phyloP scores from a whole-genome alignment of 164 flowering plant genomes.

The Umbilicus rupestris region DNA sequence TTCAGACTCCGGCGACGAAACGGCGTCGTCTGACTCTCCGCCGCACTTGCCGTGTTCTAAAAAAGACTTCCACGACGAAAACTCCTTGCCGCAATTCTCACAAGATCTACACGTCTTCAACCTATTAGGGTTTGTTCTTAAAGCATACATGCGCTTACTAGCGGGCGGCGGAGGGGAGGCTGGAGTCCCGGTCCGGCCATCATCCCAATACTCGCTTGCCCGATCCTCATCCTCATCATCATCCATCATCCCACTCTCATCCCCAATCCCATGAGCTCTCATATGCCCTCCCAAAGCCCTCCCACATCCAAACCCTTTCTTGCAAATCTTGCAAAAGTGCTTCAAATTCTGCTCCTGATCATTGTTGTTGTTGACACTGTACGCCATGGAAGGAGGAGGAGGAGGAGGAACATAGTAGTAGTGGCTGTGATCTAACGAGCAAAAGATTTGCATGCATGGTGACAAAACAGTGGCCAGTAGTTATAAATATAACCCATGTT shows the following conservation, averaged over 20 bases:
- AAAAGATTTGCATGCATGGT: background rate
- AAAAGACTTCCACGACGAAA: constrained; percentile 80
- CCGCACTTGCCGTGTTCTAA: constrained; percentile 80
- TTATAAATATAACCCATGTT: background rate
- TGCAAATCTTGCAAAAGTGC: constrained; percentile 76
- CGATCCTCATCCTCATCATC: constrained; percentile 51
- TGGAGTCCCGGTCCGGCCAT: constrained; percentile 15
- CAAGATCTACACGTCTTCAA: constrained; percentile 55
- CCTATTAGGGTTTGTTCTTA: constrained; percentile 75
- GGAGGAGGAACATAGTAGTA: background rate
- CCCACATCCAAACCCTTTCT: constrained; percentile 88
- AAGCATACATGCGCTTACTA: constrained; percentile 58
- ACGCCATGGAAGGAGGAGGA: background rate
- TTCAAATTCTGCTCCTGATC: constrained; percentile 29
- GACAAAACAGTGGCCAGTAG: background rate
- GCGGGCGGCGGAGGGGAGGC: constrained; percentile 22
- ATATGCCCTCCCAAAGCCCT: constrained; percentile 96
- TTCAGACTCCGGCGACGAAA: constrained; percentile 46
- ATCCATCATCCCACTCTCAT: constrained; percentile 27
- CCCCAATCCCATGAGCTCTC: constrained; percentile 95
- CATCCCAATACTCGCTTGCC: constrained; percentile 51
- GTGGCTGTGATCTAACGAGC: too few relatives aligned
- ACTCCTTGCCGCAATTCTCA: constrained; percentile 84
- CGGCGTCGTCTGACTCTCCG: constrained; percentile 27
- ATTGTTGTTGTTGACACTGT: background rate